Evolutionary conservation across 1,139 yeast genomes (phyloP).

Genomic region (Pichia cactophila): DNA sequence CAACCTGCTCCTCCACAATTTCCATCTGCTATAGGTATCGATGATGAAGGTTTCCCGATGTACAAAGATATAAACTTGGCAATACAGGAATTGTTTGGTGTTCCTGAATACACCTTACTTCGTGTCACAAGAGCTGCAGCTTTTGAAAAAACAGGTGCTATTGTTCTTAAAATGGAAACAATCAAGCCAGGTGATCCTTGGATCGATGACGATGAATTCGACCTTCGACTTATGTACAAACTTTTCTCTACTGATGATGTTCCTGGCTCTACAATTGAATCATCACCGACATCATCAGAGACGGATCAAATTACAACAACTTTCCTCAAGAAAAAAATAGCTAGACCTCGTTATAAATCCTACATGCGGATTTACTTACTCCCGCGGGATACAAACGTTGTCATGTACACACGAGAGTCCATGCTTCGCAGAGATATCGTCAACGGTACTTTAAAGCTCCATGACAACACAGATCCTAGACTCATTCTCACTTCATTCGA

Average conservation of each 20-base stretch:
- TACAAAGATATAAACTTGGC: conserved; percentile 44
- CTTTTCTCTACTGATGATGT: conserved; percentile 1
- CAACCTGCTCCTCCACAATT: not conserved
- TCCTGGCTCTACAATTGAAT: not conserved
- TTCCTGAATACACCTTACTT: conserved; percentile 37
- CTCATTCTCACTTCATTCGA: conserved; percentile 29
- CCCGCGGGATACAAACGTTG: conserved; percentile 31
- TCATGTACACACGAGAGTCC: conserved; percentile 43
- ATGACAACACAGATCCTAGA: conserved; percentile 21
- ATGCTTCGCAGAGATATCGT: conserved; percentile 46
- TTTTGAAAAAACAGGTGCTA: conserved; percentile 42
- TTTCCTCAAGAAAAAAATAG: conserved; percentile 42
- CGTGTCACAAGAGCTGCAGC: conserved; percentile 51
- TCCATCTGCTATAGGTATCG: conserved; percentile 11
- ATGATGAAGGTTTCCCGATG: conserved; percentile 25
- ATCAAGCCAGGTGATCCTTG: conserved; percentile 46
- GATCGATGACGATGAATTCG: conserved; percentile 41
- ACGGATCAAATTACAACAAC: conserved; percentile 36
- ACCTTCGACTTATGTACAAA: conserved; percentile 22
- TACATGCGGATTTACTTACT: conserved; percentile 44
- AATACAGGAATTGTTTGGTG: conserved; percentile 35
- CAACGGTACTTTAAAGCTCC: conserved; percentile 39
- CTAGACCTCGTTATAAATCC: conserved; percentile 45
- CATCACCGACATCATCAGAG: too few species aligned
- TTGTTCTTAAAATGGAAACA: conserved; percentile 45